A percentile compares a stretch with the other conserved stretches of the same genome.
phyloP scores from a whole-genome alignment of 2,329 filamentous ascomycete genomes.

The Aspergillus proliferans region DNA sequence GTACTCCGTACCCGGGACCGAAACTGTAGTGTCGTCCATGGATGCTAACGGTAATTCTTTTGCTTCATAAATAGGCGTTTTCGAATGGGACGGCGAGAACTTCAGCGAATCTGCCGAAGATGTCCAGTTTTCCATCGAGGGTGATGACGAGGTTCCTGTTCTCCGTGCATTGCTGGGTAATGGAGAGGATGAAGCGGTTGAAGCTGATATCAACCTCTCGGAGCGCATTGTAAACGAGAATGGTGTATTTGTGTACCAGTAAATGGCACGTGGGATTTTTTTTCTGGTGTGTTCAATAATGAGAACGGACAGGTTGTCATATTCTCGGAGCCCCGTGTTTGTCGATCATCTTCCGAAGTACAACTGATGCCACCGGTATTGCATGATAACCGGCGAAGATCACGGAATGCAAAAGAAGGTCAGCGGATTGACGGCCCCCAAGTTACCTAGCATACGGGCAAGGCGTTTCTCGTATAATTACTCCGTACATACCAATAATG shows the following conservation, averaged over 20 bases:
- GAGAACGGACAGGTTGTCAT: background rate
- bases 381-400: no score
- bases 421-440: no score
- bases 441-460: no score
- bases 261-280: background rate
- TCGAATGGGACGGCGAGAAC: conserved; percentile 10
- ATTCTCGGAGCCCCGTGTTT: no score
- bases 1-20: background rate
- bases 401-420: no score
- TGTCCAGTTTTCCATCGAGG: conserved; percentile 11
- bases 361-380: no score
- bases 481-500: no score
- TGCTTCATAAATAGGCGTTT: conserved; percentile 5
- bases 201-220: conserved; percentile 11
- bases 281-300: no score
- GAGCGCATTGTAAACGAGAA: conserved; percentile 9
- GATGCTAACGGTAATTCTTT: background rate
- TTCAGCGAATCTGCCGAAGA: conserved; percentile 9
- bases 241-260: conserved; percentile 1
- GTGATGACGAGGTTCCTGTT: conserved; percentile 11
- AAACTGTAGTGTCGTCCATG: background rate
- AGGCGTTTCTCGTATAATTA: no score
- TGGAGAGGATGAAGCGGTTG: background rate
- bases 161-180: conserved; percentile 9
- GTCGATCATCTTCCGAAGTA: no score